Evolutionary conservation across 192 early-diverging fungal genomes (phyloP).

Genomic region (Coemansia umbellata): DNA sequence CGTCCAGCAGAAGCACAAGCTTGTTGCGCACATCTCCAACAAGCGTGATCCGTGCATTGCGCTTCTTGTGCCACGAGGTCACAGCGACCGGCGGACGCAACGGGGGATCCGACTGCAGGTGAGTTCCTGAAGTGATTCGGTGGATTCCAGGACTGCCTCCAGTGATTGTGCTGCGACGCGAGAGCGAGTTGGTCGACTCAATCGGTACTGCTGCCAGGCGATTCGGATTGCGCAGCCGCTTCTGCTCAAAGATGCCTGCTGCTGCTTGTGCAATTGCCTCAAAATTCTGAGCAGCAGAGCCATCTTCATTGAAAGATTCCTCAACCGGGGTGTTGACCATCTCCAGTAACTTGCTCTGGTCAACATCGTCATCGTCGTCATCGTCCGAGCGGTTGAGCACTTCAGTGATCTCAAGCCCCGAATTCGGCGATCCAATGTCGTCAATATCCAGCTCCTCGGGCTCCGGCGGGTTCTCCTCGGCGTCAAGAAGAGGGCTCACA

Average conservation of each 20-base stretch:
- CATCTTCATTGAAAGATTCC: constrained; percentile 17
- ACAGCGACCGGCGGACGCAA: constrained; percentile 45
- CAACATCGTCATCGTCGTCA: constrained; percentile 46
- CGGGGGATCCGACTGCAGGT: constrained; percentile 49
- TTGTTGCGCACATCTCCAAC: constrained; percentile 89
- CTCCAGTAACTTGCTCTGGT: constrained; percentile 48
- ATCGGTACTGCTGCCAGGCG: constrained; percentile 39
- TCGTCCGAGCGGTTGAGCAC: constrained; percentile 47
- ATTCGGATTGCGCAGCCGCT: background rate
- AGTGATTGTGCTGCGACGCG: constrained; percentile 12
- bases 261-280: constrained; percentile 36
- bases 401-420: constrained; percentile 46
- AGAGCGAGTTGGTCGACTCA: background rate
- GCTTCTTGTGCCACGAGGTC: constrained; percentile 54
- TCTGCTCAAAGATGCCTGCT: constrained; percentile 38
- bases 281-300: constrained; percentile 24
- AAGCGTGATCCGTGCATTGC: constrained; percentile 68
- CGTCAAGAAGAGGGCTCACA: constrained; percentile 35
- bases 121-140: constrained; percentile 51
- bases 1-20: constrained; percentile 91
- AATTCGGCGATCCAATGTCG: constrained; percentile 17
- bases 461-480: constrained; percentile 39
- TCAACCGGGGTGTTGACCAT: constrained; percentile 52
- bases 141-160: constrained; percentile 16
- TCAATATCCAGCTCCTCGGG: constrained; percentile 48